Base-by-base conservation (phyloP, 768 basidiomycete genomes). In the Psilocybe cubensis region DNA sequence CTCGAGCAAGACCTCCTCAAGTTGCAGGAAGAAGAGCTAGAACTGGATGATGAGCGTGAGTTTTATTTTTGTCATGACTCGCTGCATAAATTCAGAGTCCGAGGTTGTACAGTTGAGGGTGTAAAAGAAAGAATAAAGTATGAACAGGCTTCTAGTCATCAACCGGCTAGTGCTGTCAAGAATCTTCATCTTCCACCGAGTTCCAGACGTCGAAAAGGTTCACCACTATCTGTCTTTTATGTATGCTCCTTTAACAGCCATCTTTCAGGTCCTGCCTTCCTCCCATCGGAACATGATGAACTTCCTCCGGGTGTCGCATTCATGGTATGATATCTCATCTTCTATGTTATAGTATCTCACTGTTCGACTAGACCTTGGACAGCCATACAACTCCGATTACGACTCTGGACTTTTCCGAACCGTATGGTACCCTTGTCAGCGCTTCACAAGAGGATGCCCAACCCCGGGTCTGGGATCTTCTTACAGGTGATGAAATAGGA, bases 281-380 rank as follows among this genome's bases (percentile, higher is more conserved):
- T 99, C 45, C 97, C 97, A 3, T 97, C 95, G 17, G 97, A 98
- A 70, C 97, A 99, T 63, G 94, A 95, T 63, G 94, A 97, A 52
- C 79, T 99, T 27, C 97, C 97, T 8, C 84, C 88, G 7, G 94
- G 94, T 1, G 86, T 98, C 4, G 97, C 96, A 11, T 99, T 99
- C 75, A 98, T 99, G 96, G 94, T 93, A 73, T 63, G 25, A 18
- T 41, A 65, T 64, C 17, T 23, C 25, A 38, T 44, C 44, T 38
- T 23, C 53, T 9, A 51, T 38, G 28, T 38, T 29, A n/a, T n/a
- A 27, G n/a, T 54, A 25, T 56, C 60, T 65, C 9, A 64, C 24
- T 20, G 29, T 40, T 50, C 24, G 35, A 49, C 28, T 43, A 96
- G 93, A 92, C 94, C 3, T 79, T 98, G 28, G 81, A 88, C 40